Percentiles rank a stretch among this genome's conserved stretches.
Conservation (phyloP, 2,329 filamentous ascomycete species). For the Sordariomycetes sp. region DNA sequence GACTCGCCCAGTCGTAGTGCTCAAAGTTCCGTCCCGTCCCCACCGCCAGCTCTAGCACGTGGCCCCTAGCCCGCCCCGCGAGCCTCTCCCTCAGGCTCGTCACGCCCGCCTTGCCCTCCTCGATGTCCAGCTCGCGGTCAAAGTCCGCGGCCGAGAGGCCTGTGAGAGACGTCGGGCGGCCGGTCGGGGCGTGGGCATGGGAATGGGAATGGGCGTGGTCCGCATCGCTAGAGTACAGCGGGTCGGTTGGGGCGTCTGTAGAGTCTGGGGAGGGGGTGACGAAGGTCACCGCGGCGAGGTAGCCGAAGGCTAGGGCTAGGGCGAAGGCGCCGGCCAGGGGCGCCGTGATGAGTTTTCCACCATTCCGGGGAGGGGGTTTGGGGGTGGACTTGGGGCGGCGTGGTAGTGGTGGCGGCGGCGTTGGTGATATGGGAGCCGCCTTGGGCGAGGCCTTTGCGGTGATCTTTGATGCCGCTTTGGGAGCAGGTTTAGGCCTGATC, state of each 20-base stretch:
- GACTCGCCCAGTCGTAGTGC: conserved; percentile 44
- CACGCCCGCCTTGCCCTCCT: conserved; percentile 48
- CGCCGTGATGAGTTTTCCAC: conserved; percentile 9
- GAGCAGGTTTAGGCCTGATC: conserved; percentile 3
- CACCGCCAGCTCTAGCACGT: conserved; percentile 53
- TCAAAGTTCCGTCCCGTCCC: conserved; percentile 52
- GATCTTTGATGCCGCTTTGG: conserved; percentile 1
- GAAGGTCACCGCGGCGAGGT: conserved; percentile 31
- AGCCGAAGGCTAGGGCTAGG: conserved; percentile 32
- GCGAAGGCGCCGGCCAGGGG: conserved; percentile 35
- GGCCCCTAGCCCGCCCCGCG: conserved; percentile 34
- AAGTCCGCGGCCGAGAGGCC: conserved; percentile 41
- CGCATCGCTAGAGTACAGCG: conserved; percentile 11
- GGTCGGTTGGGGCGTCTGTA: conserved; percentile 12
- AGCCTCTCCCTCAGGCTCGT: conserved; percentile 36
- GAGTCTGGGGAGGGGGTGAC: conserved; percentile 23
- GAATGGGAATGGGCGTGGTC: no score
- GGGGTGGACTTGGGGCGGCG: conserved; percentile 18
- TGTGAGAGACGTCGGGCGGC: conserved; percentile 34
- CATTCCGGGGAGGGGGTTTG: conserved; percentile 25
- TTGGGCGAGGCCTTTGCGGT: conserved; percentile 2
- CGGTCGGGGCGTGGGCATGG: conserved; percentile 29
- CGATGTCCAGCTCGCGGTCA: conserved; percentile 45
- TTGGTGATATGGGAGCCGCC: conserved; percentile 5
- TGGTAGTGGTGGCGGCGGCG: neutral